Evolutionary conservation across 2,329 filamentous ascomycete genomes (phyloP), one percentile per base, ranked within the genome.

Genomic region (Apiospora koreana): DNA sequence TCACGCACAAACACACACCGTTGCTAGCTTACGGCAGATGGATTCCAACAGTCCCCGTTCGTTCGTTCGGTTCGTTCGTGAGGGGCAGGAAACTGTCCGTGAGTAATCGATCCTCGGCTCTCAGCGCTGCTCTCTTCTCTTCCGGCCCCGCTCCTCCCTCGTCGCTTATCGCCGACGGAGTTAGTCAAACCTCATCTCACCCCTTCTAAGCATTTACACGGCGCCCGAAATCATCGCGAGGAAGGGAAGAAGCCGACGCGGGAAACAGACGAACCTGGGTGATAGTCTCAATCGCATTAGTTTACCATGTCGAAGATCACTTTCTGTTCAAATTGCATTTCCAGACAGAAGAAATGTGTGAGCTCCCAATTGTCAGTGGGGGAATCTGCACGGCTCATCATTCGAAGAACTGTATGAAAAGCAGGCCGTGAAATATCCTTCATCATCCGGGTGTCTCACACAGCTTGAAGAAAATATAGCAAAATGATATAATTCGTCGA

Each of bases 331-430:
- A 31, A 35, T 38, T 12, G 42, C 14, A 4, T 6, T n/a, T 25
- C 25, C 31, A 18, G 18, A 28, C 8, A 31, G 65, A 10, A n/a
- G 43, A n/a, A n/a, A n/a, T n/a, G 28, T 25, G 65, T 31, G 42
- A 31, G 18, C 10, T 43, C 41, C 25, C 65, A 35, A 67, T 66
- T 66, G 42, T 67, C 41, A 46, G 65, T 67, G 45, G 65, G 65
- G 65, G 65, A 67, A 67, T 67, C 65, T 67, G 65, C 25, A 67
- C 65, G 65, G 42, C 23, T 67, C 65, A 67, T 46, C 65, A 67
- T 67, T 46, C 65, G 28, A 67, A 67, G 25, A 35, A 46, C 65
- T 67, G 65, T 67, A 67, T 31, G 65, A n/a, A 43, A 31, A 21
- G 42, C 10, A 67, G 25, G 18, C 42, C 35, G 65, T 46, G 65